Evolutionary conservation across 2,329 filamentous ascomycete species (phyloP), one percentile per base, ranked within the genome.

Genomic region (Venturia carpophila): DNA sequence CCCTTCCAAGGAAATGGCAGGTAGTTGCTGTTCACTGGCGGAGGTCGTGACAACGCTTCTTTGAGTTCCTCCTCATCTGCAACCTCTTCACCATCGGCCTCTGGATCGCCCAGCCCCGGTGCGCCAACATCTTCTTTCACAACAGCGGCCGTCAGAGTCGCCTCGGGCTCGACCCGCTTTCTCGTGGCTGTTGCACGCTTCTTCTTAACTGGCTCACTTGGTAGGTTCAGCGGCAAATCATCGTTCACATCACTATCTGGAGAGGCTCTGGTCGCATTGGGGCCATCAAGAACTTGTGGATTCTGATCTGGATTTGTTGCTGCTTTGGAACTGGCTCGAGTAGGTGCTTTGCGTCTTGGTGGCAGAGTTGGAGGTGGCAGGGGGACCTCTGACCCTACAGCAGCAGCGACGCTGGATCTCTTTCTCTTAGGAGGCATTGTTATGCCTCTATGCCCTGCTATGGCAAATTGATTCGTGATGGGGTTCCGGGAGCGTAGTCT

Each of bases 1-100:
- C 93, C 93, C 76, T 88, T 91, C 92, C 92, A 97, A 0, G 92
- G 93, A 27, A 97, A 75, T 30, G 93, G 93, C 24, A 97, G 80
- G 71, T 87, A 90, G 68, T 84, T 84, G 72, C 91, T 96, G 71
- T 97, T 89, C 19, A 96, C 86, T 0, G 92, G 85, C 7, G 91
- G 91, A 15, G 88, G 83, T 65, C 91, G 80, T 10, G 82, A 80
- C 30, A 83, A 70, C 24, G 85, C 84, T 69, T 82, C 80, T 68
- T 83, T 80, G 62, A 87, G 75, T 69, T 87, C 84, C 69, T 83
- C 81, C 49, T 82, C 79, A 30, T 84, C 81, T 11, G 79, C 77
- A 27, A 82, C 76, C 63, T 82, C 81, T 21, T 84, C 82, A 1
- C 76, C 82, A 71, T 87, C 84, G 21, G 49, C 64, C 17, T 64